phyloP scores from a whole-genome alignment of 2,329 filamentous ascomycete species.

The Hymenoscyphus fructigenus region DNA sequence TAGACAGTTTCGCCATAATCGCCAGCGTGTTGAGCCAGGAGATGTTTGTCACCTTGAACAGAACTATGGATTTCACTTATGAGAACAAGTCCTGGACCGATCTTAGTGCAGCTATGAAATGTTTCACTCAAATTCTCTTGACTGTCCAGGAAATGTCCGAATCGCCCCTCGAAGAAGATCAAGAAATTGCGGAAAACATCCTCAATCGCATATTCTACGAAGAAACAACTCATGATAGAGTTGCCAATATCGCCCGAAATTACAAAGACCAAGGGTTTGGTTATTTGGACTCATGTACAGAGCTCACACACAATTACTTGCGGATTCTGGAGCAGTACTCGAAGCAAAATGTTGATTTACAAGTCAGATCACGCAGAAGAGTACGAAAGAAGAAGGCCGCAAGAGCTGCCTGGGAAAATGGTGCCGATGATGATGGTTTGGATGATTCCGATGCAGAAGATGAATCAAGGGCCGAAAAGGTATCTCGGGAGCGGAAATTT shows the following conservation, averaged over 20 bases:
- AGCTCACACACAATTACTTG: constrained; percentile 87
- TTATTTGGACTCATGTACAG: constrained; percentile 88
- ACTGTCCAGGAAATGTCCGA: constrained; percentile 91
- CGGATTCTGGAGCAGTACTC: constrained; percentile 91
- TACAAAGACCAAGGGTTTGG: constrained; percentile 94
- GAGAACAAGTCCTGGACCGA: constrained; percentile 88
- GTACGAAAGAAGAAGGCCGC: constrained; percentile 68
- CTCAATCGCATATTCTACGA: constrained; percentile 98
- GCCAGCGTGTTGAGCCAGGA: constrained; percentile 91
- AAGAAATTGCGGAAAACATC: constrained; percentile 97
- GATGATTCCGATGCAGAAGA: constrained; percentile 76
- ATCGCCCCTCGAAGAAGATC: constrained; percentile 83
- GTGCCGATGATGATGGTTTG: constrained; percentile 51
- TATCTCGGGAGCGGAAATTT: constrained; percentile 83
- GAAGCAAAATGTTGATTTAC: constrained; percentile 91
- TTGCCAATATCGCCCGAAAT: constrained; percentile 75
- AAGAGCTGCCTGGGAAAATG: constrained; percentile 43
- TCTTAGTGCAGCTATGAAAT: constrained; percentile 83
- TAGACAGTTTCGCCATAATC: constrained; percentile 81
- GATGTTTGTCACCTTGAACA: constrained; percentile 86
- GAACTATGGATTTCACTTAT: constrained; percentile 73
- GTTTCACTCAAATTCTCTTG: constrained; percentile 89
- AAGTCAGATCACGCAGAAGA: constrained; percentile 79
- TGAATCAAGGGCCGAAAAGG: constrained; percentile 65
- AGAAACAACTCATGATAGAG: constrained; percentile 85